phyloP scores from a whole-genome alignment of 768 basidiomycete species.

The Lactarius trivialis region DNA sequence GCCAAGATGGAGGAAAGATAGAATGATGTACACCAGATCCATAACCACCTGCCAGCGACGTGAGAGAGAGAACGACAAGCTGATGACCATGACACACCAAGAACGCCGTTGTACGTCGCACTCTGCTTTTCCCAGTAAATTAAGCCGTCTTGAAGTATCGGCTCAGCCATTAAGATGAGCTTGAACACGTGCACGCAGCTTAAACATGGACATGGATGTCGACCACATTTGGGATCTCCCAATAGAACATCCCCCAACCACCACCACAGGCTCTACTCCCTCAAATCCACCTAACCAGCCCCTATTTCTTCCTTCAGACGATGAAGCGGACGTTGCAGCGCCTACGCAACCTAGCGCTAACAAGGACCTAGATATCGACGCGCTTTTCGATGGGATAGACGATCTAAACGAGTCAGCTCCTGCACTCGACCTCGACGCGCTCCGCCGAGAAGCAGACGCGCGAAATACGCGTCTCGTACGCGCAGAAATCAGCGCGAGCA shows the following conservation, averaged over 20 bases:
- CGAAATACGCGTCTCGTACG: constrained; percentile 35
- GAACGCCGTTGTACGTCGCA: constrained; percentile 80
- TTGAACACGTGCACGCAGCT: constrained; percentile 5
- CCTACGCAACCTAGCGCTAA: constrained; percentile 3
- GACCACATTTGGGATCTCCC: constrained; percentile 52
- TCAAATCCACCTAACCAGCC: constrained; percentile 29
- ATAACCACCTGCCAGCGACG: constrained; percentile 37
- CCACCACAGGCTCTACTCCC: constrained; percentile 19
- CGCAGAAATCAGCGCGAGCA: constrained; percentile 45
- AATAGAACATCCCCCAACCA: constrained; percentile 27
- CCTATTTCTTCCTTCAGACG: constrained; percentile 53
- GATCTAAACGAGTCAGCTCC: constrained; percentile 44
- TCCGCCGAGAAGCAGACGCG: constrained; percentile 50
- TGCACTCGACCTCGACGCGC: constrained; percentile 45
- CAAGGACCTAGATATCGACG: constrained; percentile 31
- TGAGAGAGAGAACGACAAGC: not conserved
- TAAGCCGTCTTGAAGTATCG: constrained; percentile 70
- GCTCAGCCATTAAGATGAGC: constrained; percentile 26
- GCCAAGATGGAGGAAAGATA: constrained; percentile 16
- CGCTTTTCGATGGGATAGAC: constrained; percentile 43
- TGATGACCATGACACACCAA: constrained; percentile 42
- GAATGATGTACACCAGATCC: constrained; percentile 43
- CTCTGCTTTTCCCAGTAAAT: constrained; percentile 82
- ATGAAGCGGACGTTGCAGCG: constrained; percentile 40
- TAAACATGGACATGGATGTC: constrained; percentile 31